Base-by-base conservation (phyloP, 148 eudicot species). In the Silene conica region DNA sequence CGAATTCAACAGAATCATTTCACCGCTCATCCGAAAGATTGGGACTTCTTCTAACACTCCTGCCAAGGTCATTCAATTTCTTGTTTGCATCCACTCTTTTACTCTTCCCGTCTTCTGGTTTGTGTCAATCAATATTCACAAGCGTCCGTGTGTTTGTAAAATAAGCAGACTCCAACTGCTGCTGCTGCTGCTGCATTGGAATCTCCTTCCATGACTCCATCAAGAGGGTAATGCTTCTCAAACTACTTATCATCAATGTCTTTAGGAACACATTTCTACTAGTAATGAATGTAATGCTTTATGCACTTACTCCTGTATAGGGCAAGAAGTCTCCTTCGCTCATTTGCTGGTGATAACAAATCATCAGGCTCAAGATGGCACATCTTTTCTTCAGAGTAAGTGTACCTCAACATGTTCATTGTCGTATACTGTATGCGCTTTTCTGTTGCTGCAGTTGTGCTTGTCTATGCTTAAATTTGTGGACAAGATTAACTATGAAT, bases 21-120 rank as follows among this genome's bases (percentile, higher is more conserved):
- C 78, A 26, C 79, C 81, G 9, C 87, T 75, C 18, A 79, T 77
- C 54, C 79, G 80, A 77, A 88, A 81, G 73, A 77, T 72, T 63
- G 87, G 84, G 63, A 85, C 81, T 78, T 81, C 86, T 73, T 79
- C 68, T 2, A 80, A 81, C 73, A 87, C 90, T 81, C 90, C 90
- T 23, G 28, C 72, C 5, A 81, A 67, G 90, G 89, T 80, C 25
- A 0, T 5, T 1, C 3, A 21, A 9, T 58, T 16, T 12, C 7
- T 15, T 54, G 23, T 57, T 26, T 7, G 22, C 20, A 23, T 71
- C 31, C 5, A 3, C 52, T 21, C 21, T 8, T 13, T n/a, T 8
- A 19, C 1, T 54, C 0, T 12, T 5, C 23, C 23, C n/a, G 9
- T 15, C 9, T 13, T 63, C n/a, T 18, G 7, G 16, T 18, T 12